Base-by-base conservation (phyloP, 1,139 yeast genomes). In the Kurtzmaniella quercitrusa region DNA sequence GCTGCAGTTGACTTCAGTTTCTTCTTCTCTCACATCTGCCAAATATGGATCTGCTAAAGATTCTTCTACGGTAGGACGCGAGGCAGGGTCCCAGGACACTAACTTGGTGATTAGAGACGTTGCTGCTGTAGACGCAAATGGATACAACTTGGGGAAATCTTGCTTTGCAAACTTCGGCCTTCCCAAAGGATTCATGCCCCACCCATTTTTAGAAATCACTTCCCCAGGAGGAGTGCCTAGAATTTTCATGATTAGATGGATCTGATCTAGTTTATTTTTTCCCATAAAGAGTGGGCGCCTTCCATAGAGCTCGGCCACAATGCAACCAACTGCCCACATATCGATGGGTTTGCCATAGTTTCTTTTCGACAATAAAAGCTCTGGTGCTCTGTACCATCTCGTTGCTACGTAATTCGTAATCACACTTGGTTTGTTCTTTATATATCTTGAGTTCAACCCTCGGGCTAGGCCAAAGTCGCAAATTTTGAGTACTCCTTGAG, bases 331-430 rank as follows among this genome's bases (percentile, higher is more conserved):
- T 1, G 93, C 85, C 95, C 95, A 85, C 62, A 85, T 65, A 60
- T 85, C 95, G 41, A 85, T 82, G 2, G 84, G 66, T 49, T 79
- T 79, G 18, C 75, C 66, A 55, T 82, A 68, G 44, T 64, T 67
- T 46, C 75, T 73, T 42, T 77, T 75, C 18, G 87, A 79, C 46
- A 90, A 68, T 48, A 90, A 80, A 45, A 91, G 70, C 58, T 91
- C 98, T 0, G 98, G 98, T 0, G 97, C 97, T 43, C 97, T 68
- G 58, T 91, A 91, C 96, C 96, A 91, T 48, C 98, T 68, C 0
- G 98, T 91, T 3, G 97, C 97, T 15, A 91, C 97, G 56, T 90
- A 90, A 52, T 82, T 82, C 3, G 97, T 90, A 41, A 87, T 86
- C 16, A 66, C 75, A 48, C 54, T 60, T 42, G 42, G 55, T 46